Evolutionary conservation across 495 filamentous ascomycete genomes (phyloP).

Genomic region (Trichoderma reesei): DNA sequence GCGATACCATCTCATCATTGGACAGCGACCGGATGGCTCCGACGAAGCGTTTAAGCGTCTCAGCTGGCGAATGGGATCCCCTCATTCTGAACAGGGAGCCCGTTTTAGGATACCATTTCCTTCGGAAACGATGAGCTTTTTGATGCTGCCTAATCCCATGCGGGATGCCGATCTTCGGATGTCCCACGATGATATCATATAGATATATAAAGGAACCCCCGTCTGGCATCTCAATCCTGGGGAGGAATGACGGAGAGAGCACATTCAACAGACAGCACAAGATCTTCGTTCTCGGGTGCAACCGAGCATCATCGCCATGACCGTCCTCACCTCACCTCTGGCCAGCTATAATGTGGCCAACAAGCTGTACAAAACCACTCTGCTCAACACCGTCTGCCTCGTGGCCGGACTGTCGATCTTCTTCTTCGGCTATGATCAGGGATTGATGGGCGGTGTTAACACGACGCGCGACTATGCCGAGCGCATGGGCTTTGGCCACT

Average conservation of each 20-base stretch:
- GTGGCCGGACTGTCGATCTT: slow-evolving; percentile 19
- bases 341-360: slow-evolving; percentile 8
- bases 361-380: background rate
- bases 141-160: background rate
- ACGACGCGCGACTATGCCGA: slow-evolving; percentile 53
- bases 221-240: background rate
- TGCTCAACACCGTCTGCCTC: slow-evolving; percentile 13
- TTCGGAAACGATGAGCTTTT: background rate
- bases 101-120: background rate
- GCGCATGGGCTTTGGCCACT: slow-evolving; percentile 56
- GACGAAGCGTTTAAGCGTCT: background rate
- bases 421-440: slow-evolving; percentile 49
- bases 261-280: background rate
- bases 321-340: background rate
- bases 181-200: background rate
- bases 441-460: slow-evolving; percentile 68
- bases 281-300: background rate
- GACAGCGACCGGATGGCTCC: background rate
- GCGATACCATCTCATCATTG: background rate
- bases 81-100: background rate
- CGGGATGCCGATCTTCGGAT: background rate
- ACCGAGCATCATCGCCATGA: background rate
- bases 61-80: background rate
- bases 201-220: background rate
- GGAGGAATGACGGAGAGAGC: background rate